Conservation (phyloP, 441 rosid genomes). For the Jatropha podagrica region DNA sequence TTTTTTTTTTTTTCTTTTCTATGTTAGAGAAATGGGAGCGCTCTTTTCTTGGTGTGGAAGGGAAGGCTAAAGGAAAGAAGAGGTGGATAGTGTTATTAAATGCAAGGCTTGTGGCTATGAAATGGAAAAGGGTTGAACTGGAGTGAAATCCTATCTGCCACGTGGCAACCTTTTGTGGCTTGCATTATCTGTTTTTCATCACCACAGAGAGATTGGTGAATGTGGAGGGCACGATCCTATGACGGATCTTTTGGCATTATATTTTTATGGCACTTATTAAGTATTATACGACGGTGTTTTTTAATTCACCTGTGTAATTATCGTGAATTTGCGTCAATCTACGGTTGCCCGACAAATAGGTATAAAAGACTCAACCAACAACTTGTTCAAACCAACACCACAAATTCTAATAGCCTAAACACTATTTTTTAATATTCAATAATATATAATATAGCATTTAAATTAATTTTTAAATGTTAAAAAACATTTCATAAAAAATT, state of each 20-base stretch:
- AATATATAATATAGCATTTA: too few relatives aligned
- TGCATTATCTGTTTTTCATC: constrained; percentile 52
- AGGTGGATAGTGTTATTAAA: constrained; percentile 9
- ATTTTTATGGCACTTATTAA: background rate
- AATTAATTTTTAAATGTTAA: too few relatives aligned
- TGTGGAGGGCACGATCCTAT: constrained; percentile 43
- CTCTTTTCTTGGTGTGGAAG: background rate
- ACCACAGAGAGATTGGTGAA: constrained; percentile 22
- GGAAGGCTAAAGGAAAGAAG: background rate
- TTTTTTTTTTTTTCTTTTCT: constrained; percentile 1
- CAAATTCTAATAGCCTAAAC: too few relatives aligned
- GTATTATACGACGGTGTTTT: background rate
- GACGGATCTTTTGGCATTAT: background rate
- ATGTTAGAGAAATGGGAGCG: too few relatives aligned
- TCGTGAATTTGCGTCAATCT: background rate
- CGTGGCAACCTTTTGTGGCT: constrained; percentile 51
- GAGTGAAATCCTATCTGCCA: constrained; percentile 46
- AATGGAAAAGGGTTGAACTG: constrained; percentile 12
- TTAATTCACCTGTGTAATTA: background rate
- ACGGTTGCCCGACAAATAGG: background rate
- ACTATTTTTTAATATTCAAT: too few relatives aligned
- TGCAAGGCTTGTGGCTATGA: constrained; percentile 14
- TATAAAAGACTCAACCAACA: background rate
- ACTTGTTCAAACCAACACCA: background rate
- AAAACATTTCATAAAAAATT: too few relatives aligned